phyloP scores from a whole-genome alignment of 768 basidiomycete species.

The Calocera viscosa region DNA sequence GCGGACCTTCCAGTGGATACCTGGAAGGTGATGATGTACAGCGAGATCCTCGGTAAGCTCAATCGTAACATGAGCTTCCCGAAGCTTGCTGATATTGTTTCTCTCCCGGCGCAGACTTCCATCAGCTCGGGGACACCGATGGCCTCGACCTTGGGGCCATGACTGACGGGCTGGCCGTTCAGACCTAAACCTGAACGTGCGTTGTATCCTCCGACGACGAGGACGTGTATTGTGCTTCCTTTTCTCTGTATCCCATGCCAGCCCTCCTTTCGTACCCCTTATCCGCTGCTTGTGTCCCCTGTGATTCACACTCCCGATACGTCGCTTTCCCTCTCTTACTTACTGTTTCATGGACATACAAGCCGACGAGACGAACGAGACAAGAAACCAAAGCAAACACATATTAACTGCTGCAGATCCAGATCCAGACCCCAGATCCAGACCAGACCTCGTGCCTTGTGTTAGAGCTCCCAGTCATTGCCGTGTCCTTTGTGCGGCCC shows the following conservation, averaged over 20 bases:
- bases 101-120: constrained; percentile 17
- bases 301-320: not conserved
- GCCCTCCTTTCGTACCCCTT: not conserved
- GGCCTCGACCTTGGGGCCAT: not conserved
- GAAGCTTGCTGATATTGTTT: not conserved
- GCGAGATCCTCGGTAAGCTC: constrained; percentile 82
- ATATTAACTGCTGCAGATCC: not conserved
- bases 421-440: too few species aligned
- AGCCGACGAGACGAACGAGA: constrained; percentile 1
- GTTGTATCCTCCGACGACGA: not conserved
- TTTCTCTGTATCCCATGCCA: not conserved
- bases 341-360: constrained; percentile 4
- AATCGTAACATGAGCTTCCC: not conserved
- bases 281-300: too few species aligned
- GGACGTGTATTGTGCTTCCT: not conserved
- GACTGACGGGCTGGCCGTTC: not conserved
- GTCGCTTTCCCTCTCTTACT: not conserved
- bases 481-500: too few species aligned
- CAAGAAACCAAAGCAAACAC: not conserved
- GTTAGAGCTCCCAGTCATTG: not conserved
- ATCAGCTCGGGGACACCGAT: constrained; percentile 16
- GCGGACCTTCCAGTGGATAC: constrained; percentile 96
- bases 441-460: not conserved
- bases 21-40: constrained; percentile 99
- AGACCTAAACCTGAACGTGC: not conserved